Evolutionary conservation across 768 basidiomycete genomes (phyloP).

Genomic region (Psilocybe subaeruginosa): DNA sequence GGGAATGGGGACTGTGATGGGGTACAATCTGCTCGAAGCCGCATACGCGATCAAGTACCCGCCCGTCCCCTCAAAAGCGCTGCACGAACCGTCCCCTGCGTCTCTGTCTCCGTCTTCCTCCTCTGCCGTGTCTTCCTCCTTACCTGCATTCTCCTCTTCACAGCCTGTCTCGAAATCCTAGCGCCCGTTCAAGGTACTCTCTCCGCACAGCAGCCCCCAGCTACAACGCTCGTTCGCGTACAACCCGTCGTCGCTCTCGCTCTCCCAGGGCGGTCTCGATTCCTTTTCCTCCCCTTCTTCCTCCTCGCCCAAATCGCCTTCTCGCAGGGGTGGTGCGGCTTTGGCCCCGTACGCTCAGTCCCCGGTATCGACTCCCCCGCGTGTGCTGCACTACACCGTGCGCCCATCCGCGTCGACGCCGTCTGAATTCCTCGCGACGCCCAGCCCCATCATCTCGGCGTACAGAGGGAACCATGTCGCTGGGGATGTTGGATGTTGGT

Average conservation of each 20-base stretch:
- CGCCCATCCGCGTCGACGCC: constrained; percentile 33
- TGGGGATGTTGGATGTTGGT: constrained; percentile 36
- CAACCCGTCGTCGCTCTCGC: neutral
- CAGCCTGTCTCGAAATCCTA: constrained; percentile 22
- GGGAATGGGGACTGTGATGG: constrained; percentile 28
- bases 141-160: constrained; percentile 29
- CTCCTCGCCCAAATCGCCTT: neutral
- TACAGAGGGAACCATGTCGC: constrained; percentile 43
- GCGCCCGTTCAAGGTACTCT: constrained; percentile 39
- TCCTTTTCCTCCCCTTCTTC: too few species aligned
- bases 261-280: neutral
- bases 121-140: constrained; percentile 27
- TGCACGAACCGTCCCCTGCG: constrained; percentile 22
- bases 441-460: constrained; percentile 44
- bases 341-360: constrained; percentile 25
- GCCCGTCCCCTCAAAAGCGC: constrained; percentile 34
- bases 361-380: constrained; percentile 44
- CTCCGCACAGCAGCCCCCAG: constrained; percentile 45
- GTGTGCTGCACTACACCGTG: constrained; percentile 34
- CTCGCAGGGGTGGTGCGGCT: neutral
- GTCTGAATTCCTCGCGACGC: constrained; percentile 25
- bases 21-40: constrained; percentile 44
- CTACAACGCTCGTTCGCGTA: constrained; percentile 46
- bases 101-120: constrained; percentile 5
- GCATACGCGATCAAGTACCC: constrained; percentile 47